Evolutionary conservation across 2,329 filamentous ascomycete genomes (phyloP).

Genomic region (Stylonectria norvegica): DNA sequence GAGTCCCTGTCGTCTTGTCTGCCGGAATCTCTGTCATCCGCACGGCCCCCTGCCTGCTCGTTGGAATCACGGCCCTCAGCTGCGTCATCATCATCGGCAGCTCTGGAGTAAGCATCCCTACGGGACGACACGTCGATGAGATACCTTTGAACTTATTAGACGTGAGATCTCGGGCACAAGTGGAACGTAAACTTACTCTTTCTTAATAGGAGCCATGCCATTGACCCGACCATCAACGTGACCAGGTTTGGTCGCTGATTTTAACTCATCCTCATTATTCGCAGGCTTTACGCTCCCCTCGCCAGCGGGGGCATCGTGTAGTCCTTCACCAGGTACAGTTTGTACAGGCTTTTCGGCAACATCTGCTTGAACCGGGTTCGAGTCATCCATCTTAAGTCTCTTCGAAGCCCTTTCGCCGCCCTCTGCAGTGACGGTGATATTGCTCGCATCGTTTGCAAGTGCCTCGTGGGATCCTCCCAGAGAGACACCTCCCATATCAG

Average conservation of each 20-base stretch:
- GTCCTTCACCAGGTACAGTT: conserved; percentile 15
- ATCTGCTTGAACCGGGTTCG: conserved; percentile 15
- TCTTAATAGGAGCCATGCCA: conserved; percentile 68
- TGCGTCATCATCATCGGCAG: conserved; percentile 44
- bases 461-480: conserved; percentile 13
- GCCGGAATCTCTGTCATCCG: conserved; percentile 53
- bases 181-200: conserved; percentile 62
- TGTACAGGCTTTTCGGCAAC: conserved; percentile 1
- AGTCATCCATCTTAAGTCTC: conserved; percentile 52
- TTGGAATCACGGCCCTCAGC: conserved; percentile 42
- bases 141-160: conserved; percentile 33
- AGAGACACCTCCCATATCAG: conserved; percentile 20
- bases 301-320: conserved; percentile 17
- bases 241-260: conserved; percentile 8
- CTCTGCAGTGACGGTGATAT: conserved; percentile 4
- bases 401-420: conserved; percentile 50
- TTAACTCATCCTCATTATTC: conserved; percentile 17
- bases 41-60: conserved; percentile 40
- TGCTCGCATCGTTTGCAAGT: conserved; percentile 17
- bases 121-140: conserved; percentile 36
- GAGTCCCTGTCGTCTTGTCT: conserved; percentile 37
- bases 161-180: neutral
- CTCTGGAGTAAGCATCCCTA: conserved; percentile 20
- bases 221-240: conserved; percentile 37
- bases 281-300: conserved; percentile 14